Percentiles rank a stretch among this genome's conserved stretches.
phyloP scores from a whole-genome alignment of 495 filamentous ascomycete genomes.

The Amphirosellinia nigrospora region DNA sequence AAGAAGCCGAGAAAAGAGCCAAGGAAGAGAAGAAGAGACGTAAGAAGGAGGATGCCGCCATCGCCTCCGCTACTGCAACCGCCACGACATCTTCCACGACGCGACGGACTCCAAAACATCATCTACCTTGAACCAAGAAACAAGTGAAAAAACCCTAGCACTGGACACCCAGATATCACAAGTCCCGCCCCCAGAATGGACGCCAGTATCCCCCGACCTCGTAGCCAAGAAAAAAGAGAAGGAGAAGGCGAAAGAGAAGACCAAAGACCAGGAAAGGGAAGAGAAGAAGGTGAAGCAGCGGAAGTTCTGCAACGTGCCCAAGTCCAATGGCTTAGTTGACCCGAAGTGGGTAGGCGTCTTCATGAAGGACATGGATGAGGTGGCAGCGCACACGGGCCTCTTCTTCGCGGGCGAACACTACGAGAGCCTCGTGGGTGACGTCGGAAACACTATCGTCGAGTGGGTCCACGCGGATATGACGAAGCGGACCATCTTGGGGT shows the following conservation, averaged over 20 bases:
- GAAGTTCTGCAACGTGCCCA: constrained; percentile 81
- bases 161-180: background rate
- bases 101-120: constrained; percentile 35
- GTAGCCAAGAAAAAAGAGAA: constrained; percentile 30
- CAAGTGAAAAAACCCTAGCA: constrained; percentile 18
- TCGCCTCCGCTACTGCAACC: constrained; percentile 17
- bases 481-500: constrained; percentile 41
- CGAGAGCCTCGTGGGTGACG: constrained; percentile 76
- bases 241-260: constrained; percentile 31
- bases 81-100: constrained; percentile 26
- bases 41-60: constrained; percentile 40
- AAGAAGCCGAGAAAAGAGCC: constrained; percentile 50
- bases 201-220: constrained; percentile 9
- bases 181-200: background rate
- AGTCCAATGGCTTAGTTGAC: constrained; percentile 57
- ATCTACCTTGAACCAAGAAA: constrained; percentile 28
- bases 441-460: constrained; percentile 67
- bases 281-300: constrained; percentile 60
- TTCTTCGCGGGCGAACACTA: constrained; percentile 77
- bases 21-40: constrained; percentile 45
- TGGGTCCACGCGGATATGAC: constrained; percentile 71
- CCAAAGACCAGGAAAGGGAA: constrained; percentile 27
- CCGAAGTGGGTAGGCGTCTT: constrained; percentile 74
- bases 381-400: constrained; percentile 82
- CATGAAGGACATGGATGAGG: constrained; percentile 85